A percentile compares a stretch with the other conserved stretches of the same genome.
Evolutionary conservation across 2,329 filamentous ascomycete genomes (phyloP).

Genomic region (Epichloe hybrida): DNA sequence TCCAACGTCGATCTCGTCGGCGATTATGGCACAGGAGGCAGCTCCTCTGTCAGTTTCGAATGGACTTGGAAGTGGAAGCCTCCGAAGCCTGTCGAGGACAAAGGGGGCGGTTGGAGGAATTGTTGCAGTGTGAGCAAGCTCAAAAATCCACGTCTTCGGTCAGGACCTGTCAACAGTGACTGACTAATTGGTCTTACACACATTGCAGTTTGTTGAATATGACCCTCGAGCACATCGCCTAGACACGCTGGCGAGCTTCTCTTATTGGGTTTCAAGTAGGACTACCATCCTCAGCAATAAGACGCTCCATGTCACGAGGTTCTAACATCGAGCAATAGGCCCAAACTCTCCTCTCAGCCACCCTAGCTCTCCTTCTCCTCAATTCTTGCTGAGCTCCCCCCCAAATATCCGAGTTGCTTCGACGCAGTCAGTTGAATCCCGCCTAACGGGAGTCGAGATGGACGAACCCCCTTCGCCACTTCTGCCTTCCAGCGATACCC

Average conservation of each 20-base stretch:
- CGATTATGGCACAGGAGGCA: slow-evolving; percentile 76
- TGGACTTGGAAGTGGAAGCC: slow-evolving; percentile 98
- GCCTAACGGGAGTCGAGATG: slow-evolving; percentile 58
- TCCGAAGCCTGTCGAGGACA: slow-evolving; percentile 68
- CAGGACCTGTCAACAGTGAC: neutral
- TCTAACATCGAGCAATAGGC: slow-evolving; percentile 22
- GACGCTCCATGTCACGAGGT: neutral
- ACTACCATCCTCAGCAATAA: neutral
- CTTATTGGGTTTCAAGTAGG: slow-evolving; percentile 84
- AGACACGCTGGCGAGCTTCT: slow-evolving; percentile 80
- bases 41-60: slow-evolving; percentile 70
- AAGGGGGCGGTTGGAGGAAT: slow-evolving; percentile 86
- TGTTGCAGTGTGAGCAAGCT: slow-evolving; percentile 58
- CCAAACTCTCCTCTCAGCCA: slow-evolving; percentile 32
- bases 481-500: slow-evolving; percentile 24
- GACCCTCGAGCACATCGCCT: slow-evolving; percentile 83
- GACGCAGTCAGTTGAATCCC: slow-evolving; percentile 71
- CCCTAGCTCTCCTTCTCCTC: slow-evolving; percentile 55
- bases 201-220: slow-evolving; percentile 83
- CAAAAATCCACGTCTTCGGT: neutral
- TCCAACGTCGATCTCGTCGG: slow-evolving; percentile 92
- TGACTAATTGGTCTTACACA: neutral
- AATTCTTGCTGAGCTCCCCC: slow-evolving; percentile 59
- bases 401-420: slow-evolving; percentile 75
- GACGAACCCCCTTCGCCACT: slow-evolving; percentile 47